phyloP scores from a whole-genome alignment of 768 basidiomycete genomes.

The Kwoniella europaea region DNA sequence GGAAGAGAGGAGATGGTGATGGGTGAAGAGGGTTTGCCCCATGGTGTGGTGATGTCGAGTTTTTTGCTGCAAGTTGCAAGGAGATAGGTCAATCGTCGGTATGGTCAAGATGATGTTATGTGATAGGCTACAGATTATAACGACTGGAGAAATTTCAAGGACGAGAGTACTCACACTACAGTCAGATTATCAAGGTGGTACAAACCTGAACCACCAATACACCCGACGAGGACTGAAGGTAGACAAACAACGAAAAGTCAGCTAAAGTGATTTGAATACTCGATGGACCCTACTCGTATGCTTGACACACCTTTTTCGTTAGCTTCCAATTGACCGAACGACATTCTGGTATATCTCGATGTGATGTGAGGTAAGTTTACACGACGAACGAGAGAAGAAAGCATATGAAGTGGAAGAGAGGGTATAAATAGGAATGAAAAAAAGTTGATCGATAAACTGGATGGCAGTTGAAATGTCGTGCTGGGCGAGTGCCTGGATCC shows the following conservation, averaged over 20 bases:
- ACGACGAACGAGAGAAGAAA: neutral
- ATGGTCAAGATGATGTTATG: neutral
- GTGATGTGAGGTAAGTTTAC: conserved; percentile 2
- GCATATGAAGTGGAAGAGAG: neutral
- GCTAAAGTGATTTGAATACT: neutral
- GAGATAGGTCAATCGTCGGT: neutral
- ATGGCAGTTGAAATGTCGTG: conserved; percentile 2
- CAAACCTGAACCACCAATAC: conserved; percentile 89
- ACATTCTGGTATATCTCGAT: conserved; percentile 10
- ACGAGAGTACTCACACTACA: conserved; percentile 70
- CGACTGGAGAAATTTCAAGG: neutral
- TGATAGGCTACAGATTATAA: neutral
- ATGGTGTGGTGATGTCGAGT: conserved; percentile 65
- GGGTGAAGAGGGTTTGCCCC: conserved; percentile 88
- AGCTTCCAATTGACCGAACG: conserved; percentile 11
- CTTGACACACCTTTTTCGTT: conserved; percentile 22
- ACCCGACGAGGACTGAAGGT: conserved; percentile 67
- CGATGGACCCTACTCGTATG: neutral
- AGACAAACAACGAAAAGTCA: neutral
- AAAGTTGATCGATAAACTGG: neutral
- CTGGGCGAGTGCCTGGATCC: conserved; percentile 4
- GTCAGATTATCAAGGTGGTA: conserved; percentile 93
- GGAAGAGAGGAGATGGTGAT: conserved; percentile 90
- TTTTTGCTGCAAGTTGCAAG: conserved; percentile 16
- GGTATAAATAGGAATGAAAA: neutral